Base-by-base conservation (phyloP, 2,329 filamentous ascomycete genomes). In the Lasiodiplodia theobromae region DNA sequence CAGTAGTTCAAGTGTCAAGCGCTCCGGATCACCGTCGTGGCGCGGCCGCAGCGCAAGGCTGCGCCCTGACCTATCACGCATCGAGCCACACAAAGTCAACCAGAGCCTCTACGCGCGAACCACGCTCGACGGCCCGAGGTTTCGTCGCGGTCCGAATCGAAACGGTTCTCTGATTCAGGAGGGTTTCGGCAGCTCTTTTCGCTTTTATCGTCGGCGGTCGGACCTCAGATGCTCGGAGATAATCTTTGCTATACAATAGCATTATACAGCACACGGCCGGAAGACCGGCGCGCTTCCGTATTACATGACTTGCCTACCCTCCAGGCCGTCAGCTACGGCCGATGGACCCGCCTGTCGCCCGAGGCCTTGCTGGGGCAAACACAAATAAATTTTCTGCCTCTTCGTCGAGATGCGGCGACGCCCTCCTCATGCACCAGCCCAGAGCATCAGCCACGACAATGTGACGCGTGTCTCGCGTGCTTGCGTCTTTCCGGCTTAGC, bases 141-240 rank as follows among this genome's bases (percentile, higher is more conserved):
- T 34, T 34, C 14, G 23, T 49, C 23, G 25, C 57, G 40, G 57
- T 40, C 57, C 57, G 57, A 62, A 62, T 49, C 47, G 40, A 49
- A 62, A 62, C 57, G 57, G 38, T 14, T 49, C 21, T 62, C 23
- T 62, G 57, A 62, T 62, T 47, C 57, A 62, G 28, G 57, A 62
- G 57, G n/a, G 57, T 62, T 62, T 62, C 57, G 57, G 57, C 21
- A 25, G 23, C 38, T 40, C 31, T 12, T 44, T n/a, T 47, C 57
- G 57, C 58, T 23, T 63, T 44, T 31, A 23, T 25, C 40, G 18
- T 57, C 54, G 54, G 54, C 18, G 37, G 31, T 57, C 54, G 54
- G 54, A 18, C 34, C 34, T 57, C 21, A 3, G 23, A 49, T 51
- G 25, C 58, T 51, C 58, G 58, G 58, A 63, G 58, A 51, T 63